These are phyloP conservation scores for Colletotrichum horii DNA, from an alignment of 2,329 filamentous ascomycete species.

Conservation along the genomic window DNA sequence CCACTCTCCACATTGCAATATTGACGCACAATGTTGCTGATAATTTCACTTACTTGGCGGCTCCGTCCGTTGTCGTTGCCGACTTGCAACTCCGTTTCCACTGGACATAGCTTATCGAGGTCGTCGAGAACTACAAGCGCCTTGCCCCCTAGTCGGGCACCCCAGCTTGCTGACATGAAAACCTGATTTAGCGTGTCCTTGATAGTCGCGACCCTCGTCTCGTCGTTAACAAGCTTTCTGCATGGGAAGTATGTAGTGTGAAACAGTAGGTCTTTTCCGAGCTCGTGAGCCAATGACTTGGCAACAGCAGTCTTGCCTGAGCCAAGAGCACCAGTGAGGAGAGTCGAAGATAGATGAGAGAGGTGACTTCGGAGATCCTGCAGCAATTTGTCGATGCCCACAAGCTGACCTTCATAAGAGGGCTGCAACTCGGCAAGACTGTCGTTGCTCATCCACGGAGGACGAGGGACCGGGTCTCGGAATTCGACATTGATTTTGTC, in stretches of 20 bases:
- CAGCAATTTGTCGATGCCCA: conserved; percentile 83
- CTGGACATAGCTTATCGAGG: conserved; percentile 88
- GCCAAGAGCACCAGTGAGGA: conserved; percentile 87
- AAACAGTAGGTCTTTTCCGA: conserved; percentile 77
- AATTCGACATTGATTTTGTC: conserved; percentile 76
- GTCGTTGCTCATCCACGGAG: conserved; percentile 56
- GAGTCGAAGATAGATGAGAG: conserved; percentile 84
- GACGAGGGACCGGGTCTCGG: conserved; percentile 73
- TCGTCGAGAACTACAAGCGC: conserved; percentile 90
- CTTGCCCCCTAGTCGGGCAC: conserved; percentile 82
- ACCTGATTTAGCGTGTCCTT: conserved; percentile 85
- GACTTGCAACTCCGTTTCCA: conserved; percentile 92
- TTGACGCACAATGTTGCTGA: conserved; percentile 82
- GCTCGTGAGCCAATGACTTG: conserved; percentile 73
- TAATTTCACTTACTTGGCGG: conserved; percentile 87
- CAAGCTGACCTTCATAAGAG: conserved; percentile 65
- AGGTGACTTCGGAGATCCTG: conserved; percentile 77
- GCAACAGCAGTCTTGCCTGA: conserved; percentile 88
- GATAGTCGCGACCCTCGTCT: conserved; percentile 86
- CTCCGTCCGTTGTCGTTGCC: conserved; percentile 93
- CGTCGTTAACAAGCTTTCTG: conserved; percentile 85
- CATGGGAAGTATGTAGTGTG: conserved; percentile 88
- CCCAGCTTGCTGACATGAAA: conserved; percentile 92
- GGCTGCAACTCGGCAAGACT: conserved; percentile 60
- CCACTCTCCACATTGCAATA: conserved; percentile 81